Evolutionary conservation across 1,139 yeast species (phyloP), one percentile per base, ranked within the genome.

Genomic region (Lodderomyces parapsilosis): DNA sequence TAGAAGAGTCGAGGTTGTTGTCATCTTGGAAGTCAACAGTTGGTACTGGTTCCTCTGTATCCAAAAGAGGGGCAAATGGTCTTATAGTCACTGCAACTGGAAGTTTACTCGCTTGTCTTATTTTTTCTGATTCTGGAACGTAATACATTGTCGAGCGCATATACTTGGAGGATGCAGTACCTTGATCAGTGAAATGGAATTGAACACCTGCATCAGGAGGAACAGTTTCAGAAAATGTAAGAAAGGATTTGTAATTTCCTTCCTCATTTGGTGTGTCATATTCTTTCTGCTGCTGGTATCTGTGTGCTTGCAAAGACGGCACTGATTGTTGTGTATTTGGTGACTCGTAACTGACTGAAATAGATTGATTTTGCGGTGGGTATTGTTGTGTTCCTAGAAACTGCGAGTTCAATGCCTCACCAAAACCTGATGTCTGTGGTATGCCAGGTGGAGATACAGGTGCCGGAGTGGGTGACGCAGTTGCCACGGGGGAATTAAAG

Each of bases 201-300:
- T 81, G 84, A 1, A 90, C 80, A 1, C 93, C 87, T 0, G 96
- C 84, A 11, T 81, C 72, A 1, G 98, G 96, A 23, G 98, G 96
- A 25, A 79, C 76, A 2, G 86, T 81, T 54, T 86, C 82, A 56
- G 82, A 81, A 57, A 86, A 82, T 3, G 96, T 86, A 43, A 74
- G 70, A 58, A 86, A 89, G 3, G 78, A 63, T 40, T 71, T 73
- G 38, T 63, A 52, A 9, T 55, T 50, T 1, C 62, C 64, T 19
- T 57, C 57, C 4, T 50, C 56, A 22, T 51, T 48, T 1, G 66
- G 63, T 4, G 65, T 59, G 60, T 61, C 62, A 59, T 66, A 80
- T 48, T 60, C 73, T 37, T 62, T 59, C 57, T 85, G 89, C 39
- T 77, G 77, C 20, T 61, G 62, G 55, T 71, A 69, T 49, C 96